Evolutionary conservation across 176 grass and related monocot genomes (phyloP), one percentile per base, ranked within the genome.

Genomic region (Puya raimondii): DNA sequence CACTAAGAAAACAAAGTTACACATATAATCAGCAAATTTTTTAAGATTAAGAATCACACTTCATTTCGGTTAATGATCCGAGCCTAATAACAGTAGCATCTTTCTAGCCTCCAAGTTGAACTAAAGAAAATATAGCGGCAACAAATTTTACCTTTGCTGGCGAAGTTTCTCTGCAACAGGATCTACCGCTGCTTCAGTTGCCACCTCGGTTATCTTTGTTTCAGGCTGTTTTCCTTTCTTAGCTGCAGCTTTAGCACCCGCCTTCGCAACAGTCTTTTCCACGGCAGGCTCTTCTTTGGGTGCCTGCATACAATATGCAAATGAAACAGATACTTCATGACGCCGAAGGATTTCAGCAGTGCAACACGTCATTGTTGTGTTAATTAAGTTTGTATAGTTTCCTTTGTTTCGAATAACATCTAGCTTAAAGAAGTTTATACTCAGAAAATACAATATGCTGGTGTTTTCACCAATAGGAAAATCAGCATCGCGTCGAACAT

Each of bases 121-220:
- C 33, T n/a, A n/a, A 33, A 33, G 48, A 53, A 56, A 79, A 54
- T 12, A 26, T 2, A 22, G 11, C 33, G 68, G 26, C 13, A 63
- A 70, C 80, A 71, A 0, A 64, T 29, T 51, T 51, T 88, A 94
- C 90, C 90, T 87, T 79, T 94, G 90, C 74, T 94, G 86, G 12
- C 83, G 90, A 76, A 94, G 80, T 86, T 94, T 94, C 81, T 94
- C 83, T 59, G 79, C 77, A 86, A 78, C 58, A 54, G 86, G 90
- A 64, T 88, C 87, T 12, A 78, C 78, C 47, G 83, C 80, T 70
- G 75, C 78, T 53, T 87, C 90, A 49, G 82, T 61, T 63, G 77
- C 67, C 64, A 73, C 78, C 74, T 84, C 75, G 65, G 74, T 63
- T 48, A 80, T 80, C 3, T 82, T 87, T 67, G 77, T 65, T 71